Percentiles rank a stretch among this genome's conserved stretches.
Evolutionary conservation across 345 rosid species (phyloP).

Genomic region (Corchorus olitorius): DNA sequence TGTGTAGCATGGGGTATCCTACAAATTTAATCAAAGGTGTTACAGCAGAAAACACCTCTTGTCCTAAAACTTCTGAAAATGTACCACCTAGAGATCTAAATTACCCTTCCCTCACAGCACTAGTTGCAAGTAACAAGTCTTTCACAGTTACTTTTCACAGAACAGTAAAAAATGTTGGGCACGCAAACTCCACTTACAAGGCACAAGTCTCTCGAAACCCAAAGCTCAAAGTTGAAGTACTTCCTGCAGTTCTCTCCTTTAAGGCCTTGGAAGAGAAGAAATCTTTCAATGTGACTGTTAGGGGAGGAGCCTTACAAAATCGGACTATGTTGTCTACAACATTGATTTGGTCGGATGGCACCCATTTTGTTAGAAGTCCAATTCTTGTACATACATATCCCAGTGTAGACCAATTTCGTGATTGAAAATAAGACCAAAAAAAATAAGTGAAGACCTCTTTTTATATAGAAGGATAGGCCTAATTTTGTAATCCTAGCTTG

Average conservation of each 20-base stretch:
- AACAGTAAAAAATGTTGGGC: slow-evolving; percentile 66
- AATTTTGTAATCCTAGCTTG: too few species aligned
- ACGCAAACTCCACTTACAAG: slow-evolving; percentile 42
- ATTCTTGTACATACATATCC: slow-evolving; percentile 15
- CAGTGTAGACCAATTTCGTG: not conserved
- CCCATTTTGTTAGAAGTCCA: slow-evolving; percentile 16
- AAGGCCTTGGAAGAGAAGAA: slow-evolving; percentile 39
- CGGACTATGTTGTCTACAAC: not conserved
- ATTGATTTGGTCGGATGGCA: slow-evolving; percentile 19
- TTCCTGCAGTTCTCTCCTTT: slow-evolving; percentile 41
- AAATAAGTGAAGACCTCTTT: too few species aligned
- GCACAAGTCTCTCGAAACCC: slow-evolving; percentile 19
- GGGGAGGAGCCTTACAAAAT: slow-evolving; percentile 4
- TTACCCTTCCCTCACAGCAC: slow-evolving; percentile 50
- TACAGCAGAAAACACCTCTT: slow-evolving; percentile 40
- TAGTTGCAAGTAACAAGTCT: slow-evolving; percentile 13
- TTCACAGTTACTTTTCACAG: slow-evolving; percentile 38
- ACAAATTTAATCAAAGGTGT: slow-evolving; percentile 12
- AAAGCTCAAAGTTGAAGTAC: slow-evolving; percentile 33
- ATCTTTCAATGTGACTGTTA: slow-evolving; percentile 44
- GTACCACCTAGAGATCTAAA: slow-evolving; percentile 43
- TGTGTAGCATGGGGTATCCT: slow-evolving; percentile 42
- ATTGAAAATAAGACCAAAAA: not conserved
- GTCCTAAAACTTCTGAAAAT: slow-evolving; percentile 25
- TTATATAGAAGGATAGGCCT: too few species aligned